These are phyloP conservation scores for Penicillium sp. DNA, from an alignment of 2,329 filamentous ascomycete genomes.

Conservation along the genomic window DNA sequence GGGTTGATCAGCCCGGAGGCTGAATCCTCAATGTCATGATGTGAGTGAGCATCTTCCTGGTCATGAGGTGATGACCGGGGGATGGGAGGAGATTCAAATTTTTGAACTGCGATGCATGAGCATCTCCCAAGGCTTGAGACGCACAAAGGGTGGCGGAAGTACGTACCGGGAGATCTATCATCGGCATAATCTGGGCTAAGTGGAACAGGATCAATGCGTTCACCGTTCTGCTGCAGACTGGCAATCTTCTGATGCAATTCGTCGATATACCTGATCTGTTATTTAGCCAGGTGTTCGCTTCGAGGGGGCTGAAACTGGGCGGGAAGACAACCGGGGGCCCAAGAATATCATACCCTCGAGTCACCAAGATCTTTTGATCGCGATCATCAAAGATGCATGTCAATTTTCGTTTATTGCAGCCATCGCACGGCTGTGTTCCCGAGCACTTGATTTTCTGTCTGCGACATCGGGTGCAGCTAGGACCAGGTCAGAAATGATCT, in stretches of 20 bases:
- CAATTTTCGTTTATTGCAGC: slow-evolving; percentile 50
- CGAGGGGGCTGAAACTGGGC: too few relatives aligned
- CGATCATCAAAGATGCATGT: slow-evolving; percentile 50
- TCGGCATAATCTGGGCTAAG: slow-evolving; percentile 23
- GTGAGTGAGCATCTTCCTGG: slow-evolving; percentile 16
- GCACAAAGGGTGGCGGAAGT: neutral
- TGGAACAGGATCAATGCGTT: slow-evolving; percentile 19
- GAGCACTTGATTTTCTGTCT: slow-evolving; percentile 53
- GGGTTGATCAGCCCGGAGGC: slow-evolving; percentile 48
- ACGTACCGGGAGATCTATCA: slow-evolving; percentile 19
- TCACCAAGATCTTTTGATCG: slow-evolving; percentile 56
- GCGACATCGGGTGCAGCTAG: slow-evolving; percentile 51
- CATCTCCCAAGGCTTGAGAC: too few relatives aligned
- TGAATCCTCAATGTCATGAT: slow-evolving; percentile 29
- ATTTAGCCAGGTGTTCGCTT: slow-evolving; percentile 6
- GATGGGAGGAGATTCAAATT: slow-evolving; percentile 23
- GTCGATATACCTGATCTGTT: slow-evolving; percentile 36
- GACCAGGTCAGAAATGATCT: slow-evolving; percentile 9
- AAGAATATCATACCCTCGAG: slow-evolving; percentile 45
- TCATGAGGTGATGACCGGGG: slow-evolving; percentile 18
- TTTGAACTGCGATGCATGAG: slow-evolving; percentile 19
- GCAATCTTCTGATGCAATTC: slow-evolving; percentile 40
- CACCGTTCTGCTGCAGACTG: slow-evolving; percentile 20
- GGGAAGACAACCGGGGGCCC: too few relatives aligned
- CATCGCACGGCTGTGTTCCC: slow-evolving; percentile 48